phyloP scores from a whole-genome alignment of 2,329 filamentous ascomycete genomes.

The Phyllosticta citrichinensis region DNA sequence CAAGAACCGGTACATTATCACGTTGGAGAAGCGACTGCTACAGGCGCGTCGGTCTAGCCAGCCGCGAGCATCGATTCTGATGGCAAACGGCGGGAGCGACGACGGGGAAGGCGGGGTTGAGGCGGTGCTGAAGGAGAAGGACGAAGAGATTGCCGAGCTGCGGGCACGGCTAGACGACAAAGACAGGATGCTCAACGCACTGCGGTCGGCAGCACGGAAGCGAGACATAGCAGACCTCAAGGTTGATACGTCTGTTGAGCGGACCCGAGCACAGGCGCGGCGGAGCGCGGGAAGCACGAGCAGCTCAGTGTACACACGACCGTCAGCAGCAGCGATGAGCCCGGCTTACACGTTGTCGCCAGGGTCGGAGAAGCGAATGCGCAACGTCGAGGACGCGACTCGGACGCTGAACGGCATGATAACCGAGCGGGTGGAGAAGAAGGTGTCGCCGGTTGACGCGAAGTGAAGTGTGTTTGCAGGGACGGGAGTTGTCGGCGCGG shows the following conservation, averaged over 20 bases:
- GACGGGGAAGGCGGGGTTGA: slow-evolving; percentile 70
- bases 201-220: slow-evolving; percentile 76
- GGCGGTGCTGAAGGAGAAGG: slow-evolving; percentile 71
- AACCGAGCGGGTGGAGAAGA: slow-evolving; percentile 67
- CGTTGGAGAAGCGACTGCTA: slow-evolving; percentile 80
- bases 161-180: slow-evolving; percentile 85
- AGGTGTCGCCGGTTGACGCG: slow-evolving; percentile 54
- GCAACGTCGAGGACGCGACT: slow-evolving; percentile 85
- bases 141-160: slow-evolving; percentile 86
- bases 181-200: slow-evolving; percentile 80
- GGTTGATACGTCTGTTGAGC: slow-evolving; percentile 15
- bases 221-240: slow-evolving; percentile 66
- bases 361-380: slow-evolving; percentile 43
- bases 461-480: background rate
- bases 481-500: background rate
- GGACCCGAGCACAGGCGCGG: slow-evolving; percentile 24
- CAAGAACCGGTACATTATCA: slow-evolving; percentile 93
- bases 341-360: slow-evolving; percentile 16
- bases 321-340: slow-evolving; percentile 3
- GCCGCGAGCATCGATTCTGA: slow-evolving; percentile 69
- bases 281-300: slow-evolving; percentile 21
- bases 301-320: slow-evolving; percentile 14
- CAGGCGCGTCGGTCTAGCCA: slow-evolving; percentile 87
- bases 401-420: slow-evolving; percentile 95
- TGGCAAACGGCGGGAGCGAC: slow-evolving; percentile 52